Conservation (phyloP, 2,329 filamentous ascomycete species). For the Raffaelea deltoideospora region DNA sequence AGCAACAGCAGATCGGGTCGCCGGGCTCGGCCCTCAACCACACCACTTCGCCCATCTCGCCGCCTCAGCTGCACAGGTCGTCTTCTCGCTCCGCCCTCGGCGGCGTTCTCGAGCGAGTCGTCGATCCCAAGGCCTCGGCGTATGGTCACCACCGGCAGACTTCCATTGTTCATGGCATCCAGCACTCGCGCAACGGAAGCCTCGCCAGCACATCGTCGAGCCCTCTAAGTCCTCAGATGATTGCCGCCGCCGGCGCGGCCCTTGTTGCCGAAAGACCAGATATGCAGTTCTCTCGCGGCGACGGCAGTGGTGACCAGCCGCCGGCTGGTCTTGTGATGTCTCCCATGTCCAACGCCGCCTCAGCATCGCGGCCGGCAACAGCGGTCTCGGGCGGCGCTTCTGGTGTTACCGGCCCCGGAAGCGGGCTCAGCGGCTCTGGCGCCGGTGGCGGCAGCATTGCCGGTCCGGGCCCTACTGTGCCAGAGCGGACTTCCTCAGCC, state of each 20-base stretch:
- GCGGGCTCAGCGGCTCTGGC: not conserved
- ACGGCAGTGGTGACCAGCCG: slow-evolving; percentile 15
- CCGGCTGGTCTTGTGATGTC: slow-evolving; percentile 9
- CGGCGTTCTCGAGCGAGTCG: slow-evolving; percentile 32
- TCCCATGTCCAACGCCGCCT: not conserved
- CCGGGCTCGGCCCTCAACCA: slow-evolving; percentile 12
- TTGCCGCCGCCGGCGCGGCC: slow-evolving; percentile 49
- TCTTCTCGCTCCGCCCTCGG: slow-evolving; percentile 24
- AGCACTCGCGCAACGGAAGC: slow-evolving; percentile 84
- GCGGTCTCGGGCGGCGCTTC: slow-evolving; percentile 25
- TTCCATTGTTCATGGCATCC: slow-evolving; percentile 91
- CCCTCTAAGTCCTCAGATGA: slow-evolving; percentile 77
- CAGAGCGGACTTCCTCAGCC: slow-evolving; percentile 31
- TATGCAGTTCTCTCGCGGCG: slow-evolving; percentile 21
- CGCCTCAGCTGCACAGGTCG: slow-evolving; percentile 24
- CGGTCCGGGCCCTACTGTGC: slow-evolving; percentile 12
- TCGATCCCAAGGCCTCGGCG: slow-evolving; percentile 37
- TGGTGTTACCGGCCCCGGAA: not conserved
- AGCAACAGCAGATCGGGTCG: slow-evolving; percentile 10
- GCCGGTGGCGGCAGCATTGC: too few species aligned
- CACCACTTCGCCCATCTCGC: slow-evolving; percentile 13
- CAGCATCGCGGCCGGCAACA: slow-evolving; percentile 26
- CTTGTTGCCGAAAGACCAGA: slow-evolving; percentile 37
- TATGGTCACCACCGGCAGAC: slow-evolving; percentile 92
- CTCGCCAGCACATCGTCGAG: slow-evolving; percentile 65